Conservation (phyloP, 192 early-diverging fungal species). For the Dispira parvispora region DNA sequence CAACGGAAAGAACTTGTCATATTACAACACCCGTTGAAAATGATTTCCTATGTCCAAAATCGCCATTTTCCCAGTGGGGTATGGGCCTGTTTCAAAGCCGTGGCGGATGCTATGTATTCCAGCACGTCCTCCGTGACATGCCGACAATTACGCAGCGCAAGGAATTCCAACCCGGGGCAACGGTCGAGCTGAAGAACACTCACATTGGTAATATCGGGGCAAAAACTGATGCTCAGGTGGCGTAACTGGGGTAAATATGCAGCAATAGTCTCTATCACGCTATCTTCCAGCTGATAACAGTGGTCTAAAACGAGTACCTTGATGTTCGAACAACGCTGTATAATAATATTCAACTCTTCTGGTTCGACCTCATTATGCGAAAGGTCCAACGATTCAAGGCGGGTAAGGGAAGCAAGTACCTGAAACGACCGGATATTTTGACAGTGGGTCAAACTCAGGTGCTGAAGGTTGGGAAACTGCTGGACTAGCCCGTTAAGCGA, state of each 20-base stretch:
- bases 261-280: background rate
- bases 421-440: too few species aligned
- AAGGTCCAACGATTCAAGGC: too few species aligned
- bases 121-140: background rate
- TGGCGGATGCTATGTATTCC: background rate
- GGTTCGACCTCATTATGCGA: too few species aligned
- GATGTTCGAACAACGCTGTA: background rate
- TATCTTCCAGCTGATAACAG: background rate
- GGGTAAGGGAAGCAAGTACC: too few species aligned
- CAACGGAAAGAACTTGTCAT: background rate
- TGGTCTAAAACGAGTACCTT: background rate
- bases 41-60: background rate
- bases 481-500: background rate
- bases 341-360: too few species aligned
- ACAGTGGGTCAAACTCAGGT: background rate
- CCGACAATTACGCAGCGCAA: background rate
- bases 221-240: background rate
- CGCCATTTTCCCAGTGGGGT: conserved; percentile 1
- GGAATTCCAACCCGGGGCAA: background rate
- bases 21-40: background rate
- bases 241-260: background rate
- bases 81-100: background rate
- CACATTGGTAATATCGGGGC: background rate
- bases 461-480: background rate
- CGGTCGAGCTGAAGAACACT: background rate